Evolutionary conservation across 306 rosid genomes (phyloP).

Genomic region (Sicyos baderoa): DNA sequence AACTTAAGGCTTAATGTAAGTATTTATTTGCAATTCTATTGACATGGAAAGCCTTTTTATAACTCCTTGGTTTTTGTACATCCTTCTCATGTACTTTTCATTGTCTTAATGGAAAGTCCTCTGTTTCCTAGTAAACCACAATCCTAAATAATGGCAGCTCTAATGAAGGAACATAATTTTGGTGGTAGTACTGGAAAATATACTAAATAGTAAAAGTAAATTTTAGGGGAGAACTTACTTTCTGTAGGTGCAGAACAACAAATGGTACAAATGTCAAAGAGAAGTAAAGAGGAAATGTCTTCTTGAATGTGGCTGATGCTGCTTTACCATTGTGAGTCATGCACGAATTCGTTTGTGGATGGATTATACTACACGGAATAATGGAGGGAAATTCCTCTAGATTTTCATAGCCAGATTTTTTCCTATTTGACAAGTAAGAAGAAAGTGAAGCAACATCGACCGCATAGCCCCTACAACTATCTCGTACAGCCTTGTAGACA

Average conservation of each 20-base stretch:
- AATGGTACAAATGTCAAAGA: constrained; percentile 92
- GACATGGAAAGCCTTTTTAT: neutral
- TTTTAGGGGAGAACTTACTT: constrained; percentile 41
- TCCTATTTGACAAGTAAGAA: constrained; percentile 48
- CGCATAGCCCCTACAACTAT: constrained; percentile 67
- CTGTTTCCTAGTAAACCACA: neutral
- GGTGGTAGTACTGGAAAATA: neutral
- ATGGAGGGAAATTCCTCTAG: constrained; percentile 80
- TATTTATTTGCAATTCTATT: neutral
- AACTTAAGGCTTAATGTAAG: neutral
- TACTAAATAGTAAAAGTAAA: too few species aligned
- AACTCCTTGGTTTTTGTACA: neutral
- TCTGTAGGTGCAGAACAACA: constrained; percentile 83
- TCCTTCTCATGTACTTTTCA: neutral
- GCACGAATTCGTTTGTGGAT: constrained; percentile 72
- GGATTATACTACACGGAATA: constrained; percentile 75
- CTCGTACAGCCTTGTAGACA: constrained; percentile 88
- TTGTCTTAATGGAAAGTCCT: neutral
- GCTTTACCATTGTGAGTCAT: constrained; percentile 65
- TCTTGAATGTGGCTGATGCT: constrained; percentile 76
- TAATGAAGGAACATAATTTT: neutral
- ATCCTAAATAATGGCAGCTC: neutral
- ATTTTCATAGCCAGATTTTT: constrained; percentile 42
- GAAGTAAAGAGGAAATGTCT: constrained; percentile 91
- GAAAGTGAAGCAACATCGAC: constrained; percentile 68